These are phyloP conservation scores for Pterocarpus macrocarpus DNA, from an alignment of 306 rosid genomes.

Conservation along the genomic window DNA sequence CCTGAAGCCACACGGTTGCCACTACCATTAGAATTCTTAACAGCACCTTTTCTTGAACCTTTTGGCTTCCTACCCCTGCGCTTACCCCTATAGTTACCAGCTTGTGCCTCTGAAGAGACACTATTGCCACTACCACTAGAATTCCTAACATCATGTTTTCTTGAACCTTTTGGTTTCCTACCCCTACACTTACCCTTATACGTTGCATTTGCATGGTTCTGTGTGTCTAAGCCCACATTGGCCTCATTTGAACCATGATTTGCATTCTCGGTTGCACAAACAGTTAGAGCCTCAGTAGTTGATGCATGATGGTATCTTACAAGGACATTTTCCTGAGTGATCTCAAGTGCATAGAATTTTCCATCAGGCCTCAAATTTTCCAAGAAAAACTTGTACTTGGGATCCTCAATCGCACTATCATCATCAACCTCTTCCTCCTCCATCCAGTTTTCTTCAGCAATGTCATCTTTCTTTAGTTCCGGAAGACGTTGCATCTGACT, in stretches of 20 bases:
- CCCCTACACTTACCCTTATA: slow-evolving; percentile 10
- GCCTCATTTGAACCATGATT: background rate
- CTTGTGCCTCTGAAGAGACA: too few relatives aligned
- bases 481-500: slow-evolving; percentile 1
- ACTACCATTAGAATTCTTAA: background rate
- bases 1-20: background rate
- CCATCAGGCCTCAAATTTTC: slow-evolving; percentile 40
- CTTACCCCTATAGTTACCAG: background rate
- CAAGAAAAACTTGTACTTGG: slow-evolving; percentile 6
- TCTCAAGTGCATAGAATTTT: slow-evolving; percentile 40
- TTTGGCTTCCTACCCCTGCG: slow-evolving; percentile 36
- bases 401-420: background rate
- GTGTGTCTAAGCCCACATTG: background rate
- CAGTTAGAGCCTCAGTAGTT: background rate
- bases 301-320: slow-evolving; percentile 41
- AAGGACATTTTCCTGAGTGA: slow-evolving; percentile 31
- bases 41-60: background rate
- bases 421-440: background rate
- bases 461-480: background rate
- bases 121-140: background rate
- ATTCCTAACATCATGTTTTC: background rate
- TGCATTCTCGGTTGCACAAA: background rate
- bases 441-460: background rate
- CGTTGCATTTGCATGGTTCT: background rate
- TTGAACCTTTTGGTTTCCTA: slow-evolving; percentile 26